These are phyloP conservation scores for Thraustochytrium sp. DNA, from an alignment of 352 stramenopile genomes.

Conservation along the genomic window DNA sequence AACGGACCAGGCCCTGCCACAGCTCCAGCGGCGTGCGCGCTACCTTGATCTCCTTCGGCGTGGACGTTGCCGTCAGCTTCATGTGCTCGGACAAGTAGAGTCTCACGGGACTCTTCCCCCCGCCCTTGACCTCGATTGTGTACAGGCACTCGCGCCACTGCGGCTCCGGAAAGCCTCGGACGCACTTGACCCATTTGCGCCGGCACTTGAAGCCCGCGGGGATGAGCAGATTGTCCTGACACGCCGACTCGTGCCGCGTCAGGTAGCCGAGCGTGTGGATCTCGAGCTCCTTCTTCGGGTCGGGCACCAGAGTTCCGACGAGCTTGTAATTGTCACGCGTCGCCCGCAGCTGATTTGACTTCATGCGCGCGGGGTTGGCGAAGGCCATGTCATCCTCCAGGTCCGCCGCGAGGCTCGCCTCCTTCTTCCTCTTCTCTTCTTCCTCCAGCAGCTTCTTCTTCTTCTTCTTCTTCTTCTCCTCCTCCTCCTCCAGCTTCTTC, in stretches of 20 bases:
- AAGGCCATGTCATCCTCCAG: background rate
- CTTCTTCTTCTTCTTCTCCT: background rate
- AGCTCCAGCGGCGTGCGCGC: background rate
- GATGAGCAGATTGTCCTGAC: background rate
- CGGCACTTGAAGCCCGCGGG: background rate
- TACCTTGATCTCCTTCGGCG: background rate
- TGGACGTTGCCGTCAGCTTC: background rate
- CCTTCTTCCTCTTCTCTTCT: no score
- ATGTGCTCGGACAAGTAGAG: background rate
- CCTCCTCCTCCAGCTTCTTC: background rate
- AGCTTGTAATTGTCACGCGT: no score
- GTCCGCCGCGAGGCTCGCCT: no score
- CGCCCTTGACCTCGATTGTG: background rate
- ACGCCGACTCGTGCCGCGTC: background rate
- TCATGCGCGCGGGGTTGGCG: background rate
- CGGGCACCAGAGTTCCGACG: no score
- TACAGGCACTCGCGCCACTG: background rate
- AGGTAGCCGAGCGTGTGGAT: background rate
- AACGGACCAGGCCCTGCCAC: background rate
- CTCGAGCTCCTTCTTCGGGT: background rate
- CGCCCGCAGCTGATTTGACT: background rate
- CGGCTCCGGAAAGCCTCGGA: background rate
- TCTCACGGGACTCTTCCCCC: background rate
- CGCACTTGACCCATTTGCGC: background rate
- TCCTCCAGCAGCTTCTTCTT: background rate